Percentiles rank a stretch among this genome's conserved stretches.
Conservation (phyloP, 257 asterid species). For the Salvia hispanica region DNA sequence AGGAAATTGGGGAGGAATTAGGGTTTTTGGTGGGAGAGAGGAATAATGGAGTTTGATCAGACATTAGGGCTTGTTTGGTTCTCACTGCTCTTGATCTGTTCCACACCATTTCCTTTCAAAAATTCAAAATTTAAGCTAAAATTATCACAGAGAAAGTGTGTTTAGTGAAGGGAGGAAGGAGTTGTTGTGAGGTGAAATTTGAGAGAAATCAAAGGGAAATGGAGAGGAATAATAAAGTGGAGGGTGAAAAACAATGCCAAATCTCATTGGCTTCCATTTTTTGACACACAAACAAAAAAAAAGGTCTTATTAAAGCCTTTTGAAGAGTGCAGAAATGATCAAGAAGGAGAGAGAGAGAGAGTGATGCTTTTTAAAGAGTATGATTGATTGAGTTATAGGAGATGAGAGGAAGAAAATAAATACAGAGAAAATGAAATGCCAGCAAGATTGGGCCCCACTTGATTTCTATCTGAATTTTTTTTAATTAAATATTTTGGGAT, state of each 20-base stretch:
- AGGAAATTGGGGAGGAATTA: conserved; percentile 56
- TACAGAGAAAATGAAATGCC: conserved; percentile 34
- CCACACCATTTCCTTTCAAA: conserved; percentile 47
- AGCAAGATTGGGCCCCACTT: conserved; percentile 45
- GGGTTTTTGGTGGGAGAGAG: conserved; percentile 41
- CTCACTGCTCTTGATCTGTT: conserved; percentile 76
- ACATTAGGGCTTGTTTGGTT: conserved; percentile 62
- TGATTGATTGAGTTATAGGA: conserved; percentile 29
- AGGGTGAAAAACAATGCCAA: conserved; percentile 33
- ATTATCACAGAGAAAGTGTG: conserved; percentile 20
- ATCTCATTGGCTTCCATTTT: conserved; percentile 61
- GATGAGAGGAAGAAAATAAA: conserved; percentile 18
- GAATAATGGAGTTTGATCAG: conserved; percentile 44
- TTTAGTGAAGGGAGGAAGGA: background rate
- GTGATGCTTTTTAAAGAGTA: conserved; percentile 35
- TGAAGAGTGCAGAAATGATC: too few relatives aligned
- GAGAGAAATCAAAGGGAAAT: conserved; percentile 22
- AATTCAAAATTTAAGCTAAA: conserved; percentile 27
- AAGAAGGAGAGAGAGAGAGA: too few relatives aligned
- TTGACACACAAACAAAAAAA: conserved; percentile 28
- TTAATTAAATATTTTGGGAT: conserved; percentile 34
- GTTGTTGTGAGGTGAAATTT: conserved; percentile 29
- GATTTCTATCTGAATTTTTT: conserved; percentile 24
- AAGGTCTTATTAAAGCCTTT: conserved; percentile 14
- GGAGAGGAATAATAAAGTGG: conserved; percentile 18